These are phyloP conservation scores for Boeremia exigua DNA, from an alignment of 2,329 filamentous ascomycete genomes.

Conservation along the genomic window DNA sequence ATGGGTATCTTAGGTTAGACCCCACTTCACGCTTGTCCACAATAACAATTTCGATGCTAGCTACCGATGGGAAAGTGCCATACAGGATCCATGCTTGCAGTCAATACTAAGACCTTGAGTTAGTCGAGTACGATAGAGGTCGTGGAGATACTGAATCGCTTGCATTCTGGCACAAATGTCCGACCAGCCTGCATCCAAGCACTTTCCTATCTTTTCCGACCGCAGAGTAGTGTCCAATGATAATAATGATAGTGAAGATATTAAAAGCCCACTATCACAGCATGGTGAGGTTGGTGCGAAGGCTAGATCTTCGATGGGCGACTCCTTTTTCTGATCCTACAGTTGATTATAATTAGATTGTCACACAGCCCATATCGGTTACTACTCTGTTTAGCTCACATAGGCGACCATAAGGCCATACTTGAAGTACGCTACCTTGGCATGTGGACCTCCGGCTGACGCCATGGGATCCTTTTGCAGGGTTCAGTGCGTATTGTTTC, in stretches of 20 bases:
- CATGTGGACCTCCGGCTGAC: neutral
- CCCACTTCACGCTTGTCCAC: neutral
- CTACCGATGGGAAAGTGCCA: neutral
- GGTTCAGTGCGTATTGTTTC: neutral
- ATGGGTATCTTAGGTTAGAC: neutral
- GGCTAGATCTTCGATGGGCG: neutral
- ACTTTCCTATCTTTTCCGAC: conserved; percentile 2
- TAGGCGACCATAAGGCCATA: neutral
- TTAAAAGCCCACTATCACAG: neutral
- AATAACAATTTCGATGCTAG: neutral
- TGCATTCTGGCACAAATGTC: neutral
- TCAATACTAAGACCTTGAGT: neutral
- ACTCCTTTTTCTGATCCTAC: neutral
- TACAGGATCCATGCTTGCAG: neutral
- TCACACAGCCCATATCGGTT: neutral
- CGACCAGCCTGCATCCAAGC: neutral
- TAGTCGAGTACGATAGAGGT: neutral
- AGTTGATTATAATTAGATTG: neutral
- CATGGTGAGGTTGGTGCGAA: too few relatives aligned
- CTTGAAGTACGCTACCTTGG: neutral
- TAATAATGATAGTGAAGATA: neutral
- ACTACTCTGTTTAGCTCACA: neutral
- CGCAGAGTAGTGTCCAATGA: neutral
- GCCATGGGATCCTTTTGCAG: neutral
- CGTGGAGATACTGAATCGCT: neutral